phyloP scores from a whole-genome alignment of 768 basidiomycete genomes.

The Kwoniella europaea region DNA sequence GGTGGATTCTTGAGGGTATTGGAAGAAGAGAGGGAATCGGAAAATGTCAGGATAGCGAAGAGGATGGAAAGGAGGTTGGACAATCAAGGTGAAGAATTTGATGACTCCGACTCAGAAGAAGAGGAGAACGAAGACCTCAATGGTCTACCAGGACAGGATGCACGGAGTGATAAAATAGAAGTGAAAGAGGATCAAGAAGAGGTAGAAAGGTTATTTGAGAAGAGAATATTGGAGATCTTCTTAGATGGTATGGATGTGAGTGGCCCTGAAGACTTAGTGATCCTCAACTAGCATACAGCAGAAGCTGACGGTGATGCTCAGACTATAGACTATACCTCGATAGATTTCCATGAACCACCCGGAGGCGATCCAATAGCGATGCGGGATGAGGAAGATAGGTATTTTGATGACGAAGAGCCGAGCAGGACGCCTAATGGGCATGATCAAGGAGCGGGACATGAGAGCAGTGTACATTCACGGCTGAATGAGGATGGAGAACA shows the following conservation, averaged over 20 bases:
- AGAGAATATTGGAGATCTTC: slow-evolving; percentile 51
- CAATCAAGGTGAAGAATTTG: slow-evolving; percentile 75
- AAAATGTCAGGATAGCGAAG: slow-evolving; percentile 61
- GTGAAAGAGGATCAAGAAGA: slow-evolving; percentile 40
- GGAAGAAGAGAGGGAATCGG: slow-evolving; percentile 62
- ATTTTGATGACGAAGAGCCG: slow-evolving; percentile 53
- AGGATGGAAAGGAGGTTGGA: slow-evolving; percentile 61
- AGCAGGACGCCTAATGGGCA: slow-evolving; percentile 31
- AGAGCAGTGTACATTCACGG: neutral
- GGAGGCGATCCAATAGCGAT: slow-evolving; percentile 39
- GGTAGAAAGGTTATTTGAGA: slow-evolving; percentile 48
- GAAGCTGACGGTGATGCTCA: slow-evolving; percentile 35
- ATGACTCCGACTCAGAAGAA: slow-evolving; percentile 65
- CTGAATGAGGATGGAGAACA: slow-evolving; percentile 1
- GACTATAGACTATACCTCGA: slow-evolving; percentile 50
- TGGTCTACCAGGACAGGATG: too few species aligned
- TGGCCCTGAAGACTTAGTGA: slow-evolving; percentile 22
- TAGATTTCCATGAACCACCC: slow-evolving; percentile 53
- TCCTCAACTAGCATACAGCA: slow-evolving; percentile 36
- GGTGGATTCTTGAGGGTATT: slow-evolving; percentile 66
- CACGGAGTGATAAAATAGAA: too few species aligned
- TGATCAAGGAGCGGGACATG: slow-evolving; percentile 4
- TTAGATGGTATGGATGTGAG: slow-evolving; percentile 57
- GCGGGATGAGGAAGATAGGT: slow-evolving; percentile 50
- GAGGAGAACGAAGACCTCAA: too few species aligned